Base-by-base conservation (phyloP, 495 filamentous ascomycete genomes). In the Hypoxylon crocopeplum region DNA sequence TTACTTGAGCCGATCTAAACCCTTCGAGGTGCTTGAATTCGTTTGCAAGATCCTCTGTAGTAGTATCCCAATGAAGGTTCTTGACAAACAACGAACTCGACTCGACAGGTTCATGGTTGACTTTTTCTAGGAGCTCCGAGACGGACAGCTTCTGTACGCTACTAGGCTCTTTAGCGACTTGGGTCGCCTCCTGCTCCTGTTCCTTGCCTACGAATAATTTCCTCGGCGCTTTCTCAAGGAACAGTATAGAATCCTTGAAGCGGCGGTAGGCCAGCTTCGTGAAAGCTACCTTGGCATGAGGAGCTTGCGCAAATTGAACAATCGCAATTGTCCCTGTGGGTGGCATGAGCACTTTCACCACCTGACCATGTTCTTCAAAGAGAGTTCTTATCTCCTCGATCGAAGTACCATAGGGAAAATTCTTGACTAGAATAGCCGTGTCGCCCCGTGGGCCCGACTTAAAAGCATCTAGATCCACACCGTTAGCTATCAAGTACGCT, bases 31-130 rank as follows among this genome's bases (percentile, higher is more conserved):
- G 82, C 48, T 82, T 78, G 74, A 97, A 98, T 1, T 81, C 80
- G 42, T 91, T 83, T 7, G 86, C 79, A 54, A 99, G 79, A 7
- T 80, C 79, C 32, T 85, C 79, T 34, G 84, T 90, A 12, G 88
- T 93, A 0, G 95, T 98, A n/a, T 83, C 74, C 72, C 98, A 99
- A 76, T 89, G 91, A 30, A 99, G 80, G 69, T 98, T 99, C 66
- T 92, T 87, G 46, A 98, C 84, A 69, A 93, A 98, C 2, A 99
- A 78, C 2, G 94, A 97, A 7, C 85, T 80, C 4, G 90, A 91
- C 55, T 89, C 81, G 8, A 79, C 54, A 10, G 73, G 62, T 34
- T 83, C 78, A 37, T 84, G 78, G 20, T 62, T 77, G 34, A 85
- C 79, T 66, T 82, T 75, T 75, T 82, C 77, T 52, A 93, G 75